Base-by-base conservation (phyloP, 331 rosid genomes). In the Quercus phellos region DNA sequence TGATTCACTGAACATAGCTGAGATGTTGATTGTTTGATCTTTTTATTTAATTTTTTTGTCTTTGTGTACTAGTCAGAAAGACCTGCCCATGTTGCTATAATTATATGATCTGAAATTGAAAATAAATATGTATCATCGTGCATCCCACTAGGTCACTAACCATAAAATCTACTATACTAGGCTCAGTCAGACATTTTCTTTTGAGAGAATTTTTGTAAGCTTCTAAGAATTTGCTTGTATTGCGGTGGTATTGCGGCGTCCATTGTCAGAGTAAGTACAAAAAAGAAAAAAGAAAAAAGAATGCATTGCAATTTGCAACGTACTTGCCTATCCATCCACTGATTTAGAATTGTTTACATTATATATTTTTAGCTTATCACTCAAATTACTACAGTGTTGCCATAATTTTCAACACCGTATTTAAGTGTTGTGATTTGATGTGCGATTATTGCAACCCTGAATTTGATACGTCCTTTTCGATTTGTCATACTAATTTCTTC, bases 331-430 rank as follows among this genome's bases (percentile, higher is more conserved):
- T 46, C 53, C 53, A 46, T 12, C 81, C 50, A 55, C 26, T 73
- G 18, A 58, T 74, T 51, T 73, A n/a, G 42, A 56, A 70, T 71
- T 38, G 42, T 12, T 19, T 38, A 72, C 35, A 64, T 43, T 10
- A 27, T 35, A 17, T 32, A 55, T 26, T 63, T 12, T 59, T 16
- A 27, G 54, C 34, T 27, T 50, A 19, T 42, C 5, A 9, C 54
- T 18, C 14, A 27, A 50, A 68, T n/a, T 29, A 61, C 17, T 38
- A 56, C 8, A 55, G 63, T 26, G 27, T 43, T 70, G 3, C 55
- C 63, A 32, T 58, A 43, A 51, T 55, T 72, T 75, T 75, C 75
- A 76, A 63, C 74, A 53, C 77, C 85, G 77, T 55, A 74, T 78
- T 59, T 26, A 69, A 24, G 76, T 70, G 70, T 38, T 38, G 26